Evolutionary conservation across 257 asterid species (phyloP), one percentile per base, ranked within the genome.

Genomic region (Cruciata laevipes): DNA sequence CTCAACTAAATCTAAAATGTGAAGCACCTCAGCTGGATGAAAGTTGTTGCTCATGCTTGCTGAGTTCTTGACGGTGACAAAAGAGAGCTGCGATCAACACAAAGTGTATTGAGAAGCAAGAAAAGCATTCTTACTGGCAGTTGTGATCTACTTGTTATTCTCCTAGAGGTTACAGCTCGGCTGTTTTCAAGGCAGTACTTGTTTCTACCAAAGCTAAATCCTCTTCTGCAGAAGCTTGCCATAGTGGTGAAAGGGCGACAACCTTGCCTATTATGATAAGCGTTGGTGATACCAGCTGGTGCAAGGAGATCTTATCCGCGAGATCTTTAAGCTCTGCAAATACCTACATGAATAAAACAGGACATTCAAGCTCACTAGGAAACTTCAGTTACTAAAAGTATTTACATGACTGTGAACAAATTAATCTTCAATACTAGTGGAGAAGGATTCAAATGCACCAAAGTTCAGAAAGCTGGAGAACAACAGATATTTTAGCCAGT

Each of bases 181-280:
- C 30, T 20, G 57, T 24, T 25, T 69, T 68, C 49, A 49, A 25
- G 6, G 57, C 72, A 67, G 79, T 80, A 59, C 80, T 73, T 10
- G 85, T 62, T 72, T 83, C 87, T 18, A 72, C 77, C 66, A 86
- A 79, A 37, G 74, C 42, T 24, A 88, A 70, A 53, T 77, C 35
- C 68, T 78, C 79, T 32, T 68, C 63, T 7, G 42, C 47, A 42
- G 87, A 71, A 73, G 81, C 71, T 4, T 82, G 82, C 96, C 98
- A 91, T 33, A 84, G 76, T 17, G 98, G 95, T 9, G 98, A 89
- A 68, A 91, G 89, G 47, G 89, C 82, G 16, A 91, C 98, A 14
- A 91, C 98, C 73, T 81, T 85, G 73, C 96, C 96, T 1, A 91
- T 85, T 73, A 91, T 80, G 65, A 91, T 82, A 69, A 91, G 76